These are phyloP conservation scores for Aspergillus sp. DNA, from an alignment of 2,329 filamentous ascomycete species.

Conservation along the genomic window DNA sequence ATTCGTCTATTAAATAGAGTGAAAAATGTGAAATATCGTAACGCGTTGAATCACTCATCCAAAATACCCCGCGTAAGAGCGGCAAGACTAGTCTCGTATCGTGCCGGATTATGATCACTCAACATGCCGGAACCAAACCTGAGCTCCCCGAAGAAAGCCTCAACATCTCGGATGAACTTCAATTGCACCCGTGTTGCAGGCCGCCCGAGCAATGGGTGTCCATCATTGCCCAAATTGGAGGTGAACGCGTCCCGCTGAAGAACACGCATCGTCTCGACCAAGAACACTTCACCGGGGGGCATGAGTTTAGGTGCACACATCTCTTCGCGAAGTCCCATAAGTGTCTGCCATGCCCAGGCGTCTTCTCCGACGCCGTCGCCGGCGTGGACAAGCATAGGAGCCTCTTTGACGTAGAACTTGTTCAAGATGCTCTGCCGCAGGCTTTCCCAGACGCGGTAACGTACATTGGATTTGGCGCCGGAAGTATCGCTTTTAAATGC, in stretches of 20 bases:
- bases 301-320: conserved; percentile 64
- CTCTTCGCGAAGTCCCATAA: conserved; percentile 57
- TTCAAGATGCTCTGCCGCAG: conserved; percentile 55
- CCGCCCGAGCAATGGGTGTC: conserved; percentile 45
- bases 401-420: conserved; percentile 50
- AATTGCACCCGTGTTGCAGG: conserved; percentile 62
- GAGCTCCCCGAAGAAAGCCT: conserved; percentile 60
- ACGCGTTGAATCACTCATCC: conserved; percentile 26
- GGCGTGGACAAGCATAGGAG: conserved; percentile 36
- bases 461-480: conserved; percentile 59
- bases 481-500: conserved; percentile 65
- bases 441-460: conserved; percentile 57
- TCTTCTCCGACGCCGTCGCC: conserved; percentile 51
- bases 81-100: conserved; percentile 62
- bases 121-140: conserved; percentile 66
- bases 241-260: conserved; percentile 59
- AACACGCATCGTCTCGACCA: conserved; percentile 60
- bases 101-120: conserved; percentile 64
- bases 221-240: conserved; percentile 32
- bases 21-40: not conserved
- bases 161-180: conserved; percentile 63
- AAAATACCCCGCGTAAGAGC: conserved; percentile 45
- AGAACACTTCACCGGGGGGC: conserved; percentile 68
- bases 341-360: conserved; percentile 59
- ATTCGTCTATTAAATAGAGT: too few relatives aligned